Evolutionary conservation across 2,329 filamentous ascomycete genomes (phyloP).

Genomic region (Neophaeococcomyces aloes): DNA sequence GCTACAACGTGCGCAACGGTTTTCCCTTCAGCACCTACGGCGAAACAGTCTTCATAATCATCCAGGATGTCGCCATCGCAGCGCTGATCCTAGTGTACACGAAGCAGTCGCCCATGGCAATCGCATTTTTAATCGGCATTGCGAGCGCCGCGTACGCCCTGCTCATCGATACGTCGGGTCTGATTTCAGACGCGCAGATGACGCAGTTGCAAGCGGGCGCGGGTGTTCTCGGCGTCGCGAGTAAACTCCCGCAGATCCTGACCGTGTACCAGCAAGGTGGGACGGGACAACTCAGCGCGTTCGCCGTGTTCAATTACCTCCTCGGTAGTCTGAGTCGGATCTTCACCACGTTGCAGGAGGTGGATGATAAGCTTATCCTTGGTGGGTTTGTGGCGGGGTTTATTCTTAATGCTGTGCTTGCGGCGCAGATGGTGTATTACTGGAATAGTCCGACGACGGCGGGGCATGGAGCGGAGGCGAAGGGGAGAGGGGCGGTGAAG

Average conservation of each 20-base stretch:
- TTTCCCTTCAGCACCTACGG: conserved; percentile 97
- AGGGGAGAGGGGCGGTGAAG: conserved; percentile 8
- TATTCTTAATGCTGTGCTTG: conserved; percentile 75
- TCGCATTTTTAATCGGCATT: conserved; percentile 66
- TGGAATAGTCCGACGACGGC: conserved; percentile 55
- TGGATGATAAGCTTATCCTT: conserved; percentile 90
- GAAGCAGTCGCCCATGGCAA: conserved; percentile 56
- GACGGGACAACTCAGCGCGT: conserved; percentile 91
- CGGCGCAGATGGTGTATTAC: conserved; percentile 87
- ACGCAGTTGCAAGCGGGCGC: conserved; percentile 72
- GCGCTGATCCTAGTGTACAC: conserved; percentile 77
- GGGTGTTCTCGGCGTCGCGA: conserved; percentile 70
- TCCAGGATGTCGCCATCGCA: conserved; percentile 84
- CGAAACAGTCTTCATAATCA: conserved; percentile 83
- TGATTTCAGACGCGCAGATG: conserved; percentile 58
- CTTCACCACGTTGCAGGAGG: conserved; percentile 95
- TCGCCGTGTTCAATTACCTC: conserved; percentile 98
- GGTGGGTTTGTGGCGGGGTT: conserved; percentile 92
- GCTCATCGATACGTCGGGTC: conserved; percentile 47
- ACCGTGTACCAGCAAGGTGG: conserved; percentile 76
- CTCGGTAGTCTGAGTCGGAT: conserved; percentile 84
- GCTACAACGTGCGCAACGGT: conserved; percentile 81
- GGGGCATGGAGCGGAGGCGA: conserved; percentile 18
- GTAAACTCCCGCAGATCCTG: conserved; percentile 87
- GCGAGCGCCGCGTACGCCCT: conserved; percentile 59